Percentiles rank a stretch among this genome's conserved stretches.
Evolutionary conservation across 306 rosid genomes (phyloP).

Genomic region (Prunus dulcis): DNA sequence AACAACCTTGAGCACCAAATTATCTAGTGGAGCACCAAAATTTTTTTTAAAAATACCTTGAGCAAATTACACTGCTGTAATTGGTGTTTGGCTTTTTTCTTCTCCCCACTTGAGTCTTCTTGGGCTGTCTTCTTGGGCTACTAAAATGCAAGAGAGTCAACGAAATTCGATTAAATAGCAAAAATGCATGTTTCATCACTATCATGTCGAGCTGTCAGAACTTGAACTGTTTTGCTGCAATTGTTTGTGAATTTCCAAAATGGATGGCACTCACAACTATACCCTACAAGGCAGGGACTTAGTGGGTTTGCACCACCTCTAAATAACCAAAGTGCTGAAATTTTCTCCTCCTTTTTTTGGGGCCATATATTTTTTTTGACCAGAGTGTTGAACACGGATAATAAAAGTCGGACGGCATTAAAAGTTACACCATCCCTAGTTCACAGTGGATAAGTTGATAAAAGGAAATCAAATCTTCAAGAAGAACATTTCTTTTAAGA

Average conservation of each 20-base stretch:
- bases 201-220: neutral
- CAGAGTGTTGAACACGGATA: too few relatives aligned
- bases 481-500: too few relatives aligned
- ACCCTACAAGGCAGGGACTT: neutral
- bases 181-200: neutral
- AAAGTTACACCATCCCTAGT: too few relatives aligned
- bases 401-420: too few relatives aligned
- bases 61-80: too few relatives aligned
- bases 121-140: neutral
- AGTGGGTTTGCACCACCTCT: neutral
- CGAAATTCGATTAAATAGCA: neutral
- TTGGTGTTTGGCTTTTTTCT: too few relatives aligned
- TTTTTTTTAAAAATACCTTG: too few relatives aligned
- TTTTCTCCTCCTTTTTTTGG: too few relatives aligned
- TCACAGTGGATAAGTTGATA: too few relatives aligned
- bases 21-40: neutral
- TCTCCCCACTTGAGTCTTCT: neutral
- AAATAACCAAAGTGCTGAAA: too few relatives aligned
- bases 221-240: neutral
- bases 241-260: neutral
- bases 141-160: neutral
- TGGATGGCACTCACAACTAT: neutral
- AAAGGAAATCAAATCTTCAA: too few relatives aligned
- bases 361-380: too few relatives aligned
- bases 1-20: neutral